Base-by-base conservation (phyloP, 208 protist species). In the Crithidia brevicula region DNA sequence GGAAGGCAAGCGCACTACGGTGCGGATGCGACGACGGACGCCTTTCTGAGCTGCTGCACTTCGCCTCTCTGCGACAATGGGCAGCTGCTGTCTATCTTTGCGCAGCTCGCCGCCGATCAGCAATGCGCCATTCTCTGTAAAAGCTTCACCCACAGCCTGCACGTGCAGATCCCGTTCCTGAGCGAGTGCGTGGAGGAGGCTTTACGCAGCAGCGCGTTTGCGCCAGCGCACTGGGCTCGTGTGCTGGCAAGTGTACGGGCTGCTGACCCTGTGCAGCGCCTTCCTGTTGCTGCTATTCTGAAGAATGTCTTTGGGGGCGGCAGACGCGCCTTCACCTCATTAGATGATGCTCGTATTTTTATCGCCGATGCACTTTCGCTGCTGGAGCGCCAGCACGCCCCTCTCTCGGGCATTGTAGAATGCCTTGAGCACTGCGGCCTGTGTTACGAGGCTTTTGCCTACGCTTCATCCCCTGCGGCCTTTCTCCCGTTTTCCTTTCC, bases 41-140 rank as follows among this genome's bases (percentile, higher is more conserved):
- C 60, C 5, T 76, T 76, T 70, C 25, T 69, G 16, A 70, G 62
- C 62, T 76, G 70, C 56, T 76, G 62, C 31, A 15, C 23, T 20
- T 65, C 62, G 11, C 27, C 70, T 4, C 30, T 59, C 15, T 76
- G 61, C 27, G 46, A 76, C 30, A 34, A 7, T 28, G 38, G n/a
- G 2, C 59, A 52, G 33, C 38, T 76, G 30, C 38, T 13, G 4
- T 58, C 46, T 0, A 60, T 76, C 13, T 76, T 64, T 20, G 22
- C 31, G 25, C 62, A 76, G 56, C 53, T 76, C 20, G 46, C 11
- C 18, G 54, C 54, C 18, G 70, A 70, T 8, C 70, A 76, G 23
- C 70, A 76, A 25, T 70, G 61, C 22, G 16, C 40, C 2, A 60
- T 69, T 25, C 53, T 76, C 4, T 46, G 23, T 0, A 18, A 27